Conservation (phyloP, 148 eudicot genomes). For the Silene uniflora region DNA sequence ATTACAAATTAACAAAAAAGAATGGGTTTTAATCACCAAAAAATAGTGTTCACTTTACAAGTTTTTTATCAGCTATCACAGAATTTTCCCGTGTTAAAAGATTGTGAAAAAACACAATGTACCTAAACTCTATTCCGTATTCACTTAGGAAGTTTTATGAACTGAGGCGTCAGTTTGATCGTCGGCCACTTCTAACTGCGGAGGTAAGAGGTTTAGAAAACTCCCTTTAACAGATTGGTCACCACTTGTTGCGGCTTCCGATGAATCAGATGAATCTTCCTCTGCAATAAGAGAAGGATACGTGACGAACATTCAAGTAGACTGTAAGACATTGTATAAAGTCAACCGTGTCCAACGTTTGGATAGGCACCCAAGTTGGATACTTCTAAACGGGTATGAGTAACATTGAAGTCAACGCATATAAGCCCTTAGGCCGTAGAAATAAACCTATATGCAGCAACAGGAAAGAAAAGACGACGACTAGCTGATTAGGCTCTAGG, state of each 20-base stretch:
- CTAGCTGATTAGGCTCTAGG: background rate
- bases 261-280: constrained; percentile 63
- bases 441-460: no score
- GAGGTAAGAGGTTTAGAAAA: constrained; percentile 49
- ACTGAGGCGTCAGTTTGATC: constrained; percentile 31
- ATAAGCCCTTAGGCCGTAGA: no score
- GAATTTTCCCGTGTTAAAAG: background rate
- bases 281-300: constrained; percentile 41
- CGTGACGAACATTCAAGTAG: constrained; percentile 1
- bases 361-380: no score
- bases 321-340: background rate
- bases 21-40: constrained; percentile 15
- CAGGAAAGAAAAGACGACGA: background rate
- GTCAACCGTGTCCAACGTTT: no score
- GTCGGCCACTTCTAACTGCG: constrained; percentile 41
- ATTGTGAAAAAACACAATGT: background rate
- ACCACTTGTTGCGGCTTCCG: constrained; percentile 42
- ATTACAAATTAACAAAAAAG: constrained; percentile 19
- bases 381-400: no score
- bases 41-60: constrained; percentile 28
- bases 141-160: constrained; percentile 18
- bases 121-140: constrained; percentile 10
- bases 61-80: background rate
- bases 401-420: no score
- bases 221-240: constrained; percentile 44